Evolutionary conservation across 495 filamentous ascomycete species (phyloP).

Genomic region (Melanomma pulvis-pyrius): DNA sequence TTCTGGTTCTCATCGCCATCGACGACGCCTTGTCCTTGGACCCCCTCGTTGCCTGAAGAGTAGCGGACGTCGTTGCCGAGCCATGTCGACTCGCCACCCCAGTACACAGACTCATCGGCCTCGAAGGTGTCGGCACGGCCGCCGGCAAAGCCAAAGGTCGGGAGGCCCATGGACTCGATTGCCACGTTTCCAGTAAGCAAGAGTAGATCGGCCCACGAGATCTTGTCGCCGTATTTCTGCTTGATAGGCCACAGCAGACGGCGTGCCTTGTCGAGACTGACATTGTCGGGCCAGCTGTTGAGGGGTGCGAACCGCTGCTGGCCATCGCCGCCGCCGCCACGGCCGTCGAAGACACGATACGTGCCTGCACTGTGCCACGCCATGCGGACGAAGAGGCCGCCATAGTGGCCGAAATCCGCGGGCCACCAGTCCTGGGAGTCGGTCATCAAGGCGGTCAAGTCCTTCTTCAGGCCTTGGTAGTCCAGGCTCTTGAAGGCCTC

Average conservation of each 20-base stretch:
- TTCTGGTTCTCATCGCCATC: conserved; percentile 51
- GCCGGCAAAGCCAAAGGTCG: conserved; percentile 72
- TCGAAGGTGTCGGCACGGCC: conserved; percentile 71
- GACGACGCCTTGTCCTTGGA: conserved; percentile 50
- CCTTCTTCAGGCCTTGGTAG: conserved; percentile 71
- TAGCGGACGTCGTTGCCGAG: conserved; percentile 71
- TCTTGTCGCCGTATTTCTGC: conserved; percentile 79
- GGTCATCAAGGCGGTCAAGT: conserved; percentile 66
- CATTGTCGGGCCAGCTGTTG: conserved; percentile 81
- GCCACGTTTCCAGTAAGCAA: conserved; percentile 73
- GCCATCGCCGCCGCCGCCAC: conserved; percentile 69
- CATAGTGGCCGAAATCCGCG: conserved; percentile 76
- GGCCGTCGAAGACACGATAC: conserved; percentile 71
- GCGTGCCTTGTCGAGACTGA: conserved; percentile 74
- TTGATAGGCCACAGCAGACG: conserved; percentile 78
- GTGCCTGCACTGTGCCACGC: conserved; percentile 77
- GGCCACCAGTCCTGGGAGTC: conserved; percentile 78
- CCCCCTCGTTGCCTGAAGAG: conserved; percentile 51
- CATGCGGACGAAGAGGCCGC: conserved; percentile 75
- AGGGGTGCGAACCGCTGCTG: conserved; percentile 76
- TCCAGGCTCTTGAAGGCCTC: conserved; percentile 70
- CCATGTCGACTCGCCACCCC: conserved; percentile 73
- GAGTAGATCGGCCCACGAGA: conserved; percentile 73
- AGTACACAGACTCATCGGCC: conserved; percentile 73
- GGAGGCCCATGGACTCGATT: conserved; percentile 73